Conservation (phyloP, 2,329 filamentous ascomycete genomes). For the Cladophialophora immunda region DNA sequence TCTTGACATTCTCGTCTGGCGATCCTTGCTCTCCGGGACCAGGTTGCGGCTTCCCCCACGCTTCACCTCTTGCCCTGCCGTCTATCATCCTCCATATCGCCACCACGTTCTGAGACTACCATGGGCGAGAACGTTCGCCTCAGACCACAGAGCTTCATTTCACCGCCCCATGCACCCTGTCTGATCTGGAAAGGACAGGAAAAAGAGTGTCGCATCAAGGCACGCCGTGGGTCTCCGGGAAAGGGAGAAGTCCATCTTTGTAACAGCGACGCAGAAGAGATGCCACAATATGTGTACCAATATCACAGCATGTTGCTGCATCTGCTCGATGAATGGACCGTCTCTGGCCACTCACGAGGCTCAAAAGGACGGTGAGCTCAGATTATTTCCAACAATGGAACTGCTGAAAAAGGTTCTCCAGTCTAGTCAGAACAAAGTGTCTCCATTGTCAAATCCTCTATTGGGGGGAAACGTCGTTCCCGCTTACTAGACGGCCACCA, state of each 20-base stretch:
- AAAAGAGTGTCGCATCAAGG: background rate
- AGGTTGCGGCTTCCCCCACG: slow-evolving; percentile 11
- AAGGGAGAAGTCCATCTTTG: slow-evolving; percentile 9
- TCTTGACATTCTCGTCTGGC: background rate
- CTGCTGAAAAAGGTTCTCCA: background rate
- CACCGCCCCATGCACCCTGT: background rate
- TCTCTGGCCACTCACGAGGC: slow-evolving; percentile 1
- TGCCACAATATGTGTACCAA: slow-evolving; percentile 16
- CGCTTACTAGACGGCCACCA: slow-evolving; percentile 1
- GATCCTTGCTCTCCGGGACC: slow-evolving; percentile 4
- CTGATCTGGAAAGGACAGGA: background rate
- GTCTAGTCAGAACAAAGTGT: background rate
- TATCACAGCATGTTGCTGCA: slow-evolving; percentile 2
- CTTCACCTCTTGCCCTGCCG: background rate
- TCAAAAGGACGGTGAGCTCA: slow-evolving; percentile 7
- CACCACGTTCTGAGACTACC: background rate
- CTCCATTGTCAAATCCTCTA: slow-evolving; percentile 4
- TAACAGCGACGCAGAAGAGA: slow-evolving; percentile 1
- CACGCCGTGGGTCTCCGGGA: slow-evolving; percentile 1
- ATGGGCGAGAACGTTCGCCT: slow-evolving; percentile 7
- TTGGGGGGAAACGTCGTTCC: slow-evolving; percentile 12
- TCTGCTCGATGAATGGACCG: slow-evolving; percentile 13
- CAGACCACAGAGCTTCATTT: slow-evolving; percentile 4
- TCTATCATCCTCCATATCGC: background rate
- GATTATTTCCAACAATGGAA: slow-evolving; percentile 14